These are phyloP conservation scores for Ammopiptanthus mongolicus DNA, from an alignment of 306 rosid species.

Conservation along the genomic window DNA sequence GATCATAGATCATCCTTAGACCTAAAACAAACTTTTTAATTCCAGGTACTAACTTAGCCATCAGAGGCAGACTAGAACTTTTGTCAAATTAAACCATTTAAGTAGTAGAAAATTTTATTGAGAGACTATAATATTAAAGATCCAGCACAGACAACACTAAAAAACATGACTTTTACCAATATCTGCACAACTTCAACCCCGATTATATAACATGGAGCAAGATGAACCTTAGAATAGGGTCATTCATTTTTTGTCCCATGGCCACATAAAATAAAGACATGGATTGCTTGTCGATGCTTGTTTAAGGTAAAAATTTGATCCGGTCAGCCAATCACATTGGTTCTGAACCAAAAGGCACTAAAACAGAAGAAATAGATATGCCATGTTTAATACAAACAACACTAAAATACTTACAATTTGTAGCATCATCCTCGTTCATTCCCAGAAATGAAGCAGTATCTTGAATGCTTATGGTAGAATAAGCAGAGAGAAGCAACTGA, in stretches of 20 bases:
- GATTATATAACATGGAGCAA: not conserved
- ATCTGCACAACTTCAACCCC: not conserved
- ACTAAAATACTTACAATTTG: constrained; percentile 53
- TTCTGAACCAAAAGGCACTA: not conserved
- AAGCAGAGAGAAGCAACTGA: constrained; percentile 81
- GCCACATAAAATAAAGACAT: not conserved
- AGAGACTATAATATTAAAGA: not conserved
- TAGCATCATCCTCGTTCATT: constrained; percentile 68
- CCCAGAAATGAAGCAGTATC: constrained; percentile 79
- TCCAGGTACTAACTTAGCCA: not conserved
- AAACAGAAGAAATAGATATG: not conserved
- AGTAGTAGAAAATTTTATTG: not conserved
- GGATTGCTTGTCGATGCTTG: not conserved
- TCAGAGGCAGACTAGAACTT: not conserved
- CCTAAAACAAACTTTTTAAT: not conserved
- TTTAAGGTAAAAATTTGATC: not conserved
- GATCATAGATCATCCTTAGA: not conserved
- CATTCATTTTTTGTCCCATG: not conserved
- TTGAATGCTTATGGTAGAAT: constrained; percentile 77
- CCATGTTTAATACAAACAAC: not conserved
- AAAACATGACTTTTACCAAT: not conserved
- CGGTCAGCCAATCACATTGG: not conserved
- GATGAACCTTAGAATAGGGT: not conserved
- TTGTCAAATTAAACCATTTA: not conserved
- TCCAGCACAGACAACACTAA: not conserved